phyloP scores from a whole-genome alignment of 768 basidiomycete species.

The Lenzites betulinus region DNA sequence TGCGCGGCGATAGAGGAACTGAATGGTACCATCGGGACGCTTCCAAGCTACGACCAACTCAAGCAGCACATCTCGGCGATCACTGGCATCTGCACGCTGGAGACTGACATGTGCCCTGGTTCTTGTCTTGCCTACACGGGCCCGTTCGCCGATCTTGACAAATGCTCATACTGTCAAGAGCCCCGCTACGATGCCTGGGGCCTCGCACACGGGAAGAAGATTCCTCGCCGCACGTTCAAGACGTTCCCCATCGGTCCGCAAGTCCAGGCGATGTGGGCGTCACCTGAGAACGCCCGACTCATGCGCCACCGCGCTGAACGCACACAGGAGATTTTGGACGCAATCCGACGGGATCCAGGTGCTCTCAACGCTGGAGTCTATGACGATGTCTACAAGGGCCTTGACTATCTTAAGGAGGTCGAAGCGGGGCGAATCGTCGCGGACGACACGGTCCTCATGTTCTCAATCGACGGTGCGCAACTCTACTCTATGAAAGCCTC shows the following conservation, averaged over 20 bases:
- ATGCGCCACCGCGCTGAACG: slow-evolving; percentile 33
- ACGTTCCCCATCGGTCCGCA: too few relatives aligned
- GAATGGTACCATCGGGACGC: not conserved
- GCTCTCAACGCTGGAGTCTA: not conserved
- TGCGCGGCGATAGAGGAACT: slow-evolving; percentile 31
- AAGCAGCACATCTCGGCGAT: slow-evolving; percentile 31
- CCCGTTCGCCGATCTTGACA: not conserved
- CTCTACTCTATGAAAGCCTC: slow-evolving; percentile 33
- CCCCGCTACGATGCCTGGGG: not conserved
- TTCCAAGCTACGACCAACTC: slow-evolving; percentile 33
- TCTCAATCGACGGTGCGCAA: slow-evolving; percentile 30
- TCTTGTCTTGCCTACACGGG: not conserved
- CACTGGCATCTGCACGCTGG: slow-evolving; percentile 13
- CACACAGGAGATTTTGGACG: not conserved
- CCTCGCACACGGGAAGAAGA: too few relatives aligned
- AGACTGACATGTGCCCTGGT: not conserved
- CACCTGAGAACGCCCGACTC: slow-evolving; percentile 23
- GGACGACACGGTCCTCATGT: slow-evolving; percentile 26
- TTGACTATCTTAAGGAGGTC: slow-evolving; percentile 1
- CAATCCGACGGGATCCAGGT: not conserved
- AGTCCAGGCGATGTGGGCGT: too few relatives aligned
- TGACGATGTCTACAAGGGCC: not conserved
- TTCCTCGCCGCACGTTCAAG: too few relatives aligned
- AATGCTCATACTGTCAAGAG: not conserved
- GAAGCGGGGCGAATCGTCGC: not conserved